Evolutionary conservation across 257 asterid species (phyloP).

Genomic region (Solanum infundibuliforme): DNA sequence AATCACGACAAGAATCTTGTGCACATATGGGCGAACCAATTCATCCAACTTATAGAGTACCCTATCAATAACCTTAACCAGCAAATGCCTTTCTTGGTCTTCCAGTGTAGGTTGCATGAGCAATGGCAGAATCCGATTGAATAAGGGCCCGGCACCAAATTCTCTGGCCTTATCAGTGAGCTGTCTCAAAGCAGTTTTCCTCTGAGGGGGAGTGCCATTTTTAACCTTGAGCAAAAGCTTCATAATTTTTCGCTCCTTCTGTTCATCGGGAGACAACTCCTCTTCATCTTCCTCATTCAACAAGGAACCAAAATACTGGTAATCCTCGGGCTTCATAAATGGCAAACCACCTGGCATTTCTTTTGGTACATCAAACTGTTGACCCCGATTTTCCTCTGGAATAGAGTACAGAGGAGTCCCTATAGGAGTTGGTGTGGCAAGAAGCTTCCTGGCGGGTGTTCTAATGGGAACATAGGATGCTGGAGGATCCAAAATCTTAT

Average conservation of each 20-base stretch:
- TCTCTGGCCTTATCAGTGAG: constrained; percentile 93
- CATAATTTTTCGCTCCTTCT: constrained; percentile 87
- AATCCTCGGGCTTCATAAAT: constrained; percentile 83
- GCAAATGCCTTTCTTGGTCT: constrained; percentile 85
- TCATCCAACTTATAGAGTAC: constrained; percentile 87
- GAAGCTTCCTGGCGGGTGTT: constrained; percentile 87
- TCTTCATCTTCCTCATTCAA: constrained; percentile 70
- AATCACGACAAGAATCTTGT: constrained; percentile 86
- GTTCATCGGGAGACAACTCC: constrained; percentile 73
- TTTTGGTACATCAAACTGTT: constrained; percentile 75
- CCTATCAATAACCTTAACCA: constrained; percentile 83
- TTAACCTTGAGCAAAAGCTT: constrained; percentile 79
- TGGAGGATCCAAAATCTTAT: constrained; percentile 81
- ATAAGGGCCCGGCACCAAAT: constrained; percentile 84
- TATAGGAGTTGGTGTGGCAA: constrained; percentile 87
- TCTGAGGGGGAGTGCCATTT: constrained; percentile 93
- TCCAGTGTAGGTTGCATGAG: constrained; percentile 95
- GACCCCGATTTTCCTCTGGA: constrained; percentile 82
- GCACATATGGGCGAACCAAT: constrained; percentile 87
- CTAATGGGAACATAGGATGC: constrained; percentile 79
- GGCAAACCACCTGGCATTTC: constrained; percentile 89
- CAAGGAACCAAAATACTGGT: constrained; percentile 68
- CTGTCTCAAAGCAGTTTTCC: constrained; percentile 90
- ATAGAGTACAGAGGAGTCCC: constrained; percentile 60
- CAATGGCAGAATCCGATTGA: constrained; percentile 78